Conservation (phyloP, 1,284 basidiomycete genomes). For the Vanrija sp. region DNA sequence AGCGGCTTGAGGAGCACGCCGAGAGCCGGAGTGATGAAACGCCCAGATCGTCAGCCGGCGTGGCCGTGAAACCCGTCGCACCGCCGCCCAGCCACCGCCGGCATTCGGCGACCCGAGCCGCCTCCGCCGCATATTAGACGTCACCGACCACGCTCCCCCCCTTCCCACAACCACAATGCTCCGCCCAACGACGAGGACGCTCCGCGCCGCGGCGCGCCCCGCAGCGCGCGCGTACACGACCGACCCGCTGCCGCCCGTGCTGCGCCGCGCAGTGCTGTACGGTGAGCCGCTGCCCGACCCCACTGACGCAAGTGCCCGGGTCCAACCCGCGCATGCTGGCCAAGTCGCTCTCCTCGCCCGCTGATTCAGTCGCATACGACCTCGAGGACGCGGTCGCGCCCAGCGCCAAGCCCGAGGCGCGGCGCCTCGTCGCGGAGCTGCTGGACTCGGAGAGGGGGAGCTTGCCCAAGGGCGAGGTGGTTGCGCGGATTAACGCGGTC, state of each 20-base stretch:
- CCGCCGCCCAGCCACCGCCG: too few species aligned
- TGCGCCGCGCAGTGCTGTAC: slow-evolving; percentile 43
- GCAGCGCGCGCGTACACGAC: too few species aligned
- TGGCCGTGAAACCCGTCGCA: too few species aligned
- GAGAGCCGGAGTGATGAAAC: too few species aligned
- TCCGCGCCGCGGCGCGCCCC: too few species aligned
- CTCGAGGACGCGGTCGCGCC: slow-evolving; percentile 77
- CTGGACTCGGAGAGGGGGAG: slow-evolving; percentile 46
- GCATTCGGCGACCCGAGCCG: too few species aligned
- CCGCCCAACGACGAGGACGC: too few species aligned
- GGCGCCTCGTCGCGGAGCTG: slow-evolving; percentile 59
- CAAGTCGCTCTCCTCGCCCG: slow-evolving; percentile 62
- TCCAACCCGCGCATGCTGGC: slow-evolving; percentile 74
- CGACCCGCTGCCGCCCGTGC: slow-evolving; percentile 15
- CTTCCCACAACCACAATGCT: too few species aligned
- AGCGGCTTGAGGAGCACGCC: too few species aligned
- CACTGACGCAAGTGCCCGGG: slow-evolving; percentile 56
- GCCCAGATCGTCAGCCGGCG: too few species aligned
- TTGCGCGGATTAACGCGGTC: slow-evolving; percentile 73
- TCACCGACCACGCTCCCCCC: too few species aligned
- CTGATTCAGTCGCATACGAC: slow-evolving; percentile 79
- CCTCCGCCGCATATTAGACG: too few species aligned
- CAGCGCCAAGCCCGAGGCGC: slow-evolving; percentile 61
- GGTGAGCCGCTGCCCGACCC: slow-evolving; percentile 21
- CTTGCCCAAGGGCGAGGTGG: slow-evolving; percentile 53